These are phyloP conservation scores for Coemansia erecta DNA, from an alignment of 192 early-diverging fungal species.

Conservation along the genomic window DNA sequence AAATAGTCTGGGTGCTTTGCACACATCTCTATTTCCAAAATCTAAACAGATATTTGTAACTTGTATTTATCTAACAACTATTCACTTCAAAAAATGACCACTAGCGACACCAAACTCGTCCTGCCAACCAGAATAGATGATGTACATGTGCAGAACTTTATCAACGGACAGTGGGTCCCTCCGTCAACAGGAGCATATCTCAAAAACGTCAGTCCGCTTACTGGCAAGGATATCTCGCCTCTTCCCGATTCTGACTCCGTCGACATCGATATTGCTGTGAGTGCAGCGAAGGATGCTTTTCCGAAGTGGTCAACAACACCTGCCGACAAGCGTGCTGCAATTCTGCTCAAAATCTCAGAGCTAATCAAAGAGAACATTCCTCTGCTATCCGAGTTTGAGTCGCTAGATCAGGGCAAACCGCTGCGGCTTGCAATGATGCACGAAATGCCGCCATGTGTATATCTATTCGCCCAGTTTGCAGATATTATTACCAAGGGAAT, in stretches of 20 bases:
- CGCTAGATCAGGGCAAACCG: slow-evolving; percentile 76
- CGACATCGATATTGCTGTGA: slow-evolving; percentile 69
- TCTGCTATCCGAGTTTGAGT: slow-evolving; percentile 60
- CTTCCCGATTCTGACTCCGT: slow-evolving; percentile 60
- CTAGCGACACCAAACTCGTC: too few species aligned
- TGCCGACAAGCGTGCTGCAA: slow-evolving; percentile 39
- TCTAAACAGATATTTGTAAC: too few species aligned
- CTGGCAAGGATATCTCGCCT: slow-evolving; percentile 56
- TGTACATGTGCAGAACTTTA: slow-evolving; percentile 60
- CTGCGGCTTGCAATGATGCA: slow-evolving; percentile 55
- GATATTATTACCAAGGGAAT: slow-evolving; percentile 63
- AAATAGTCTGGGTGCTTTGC: background rate
- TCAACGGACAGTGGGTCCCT: slow-evolving; percentile 65
- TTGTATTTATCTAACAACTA: too few species aligned
- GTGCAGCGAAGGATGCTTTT: slow-evolving; percentile 65
- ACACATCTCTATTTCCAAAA: background rate
- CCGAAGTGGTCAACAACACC: slow-evolving; percentile 59
- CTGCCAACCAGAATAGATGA: slow-evolving; percentile 18
- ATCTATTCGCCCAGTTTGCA: slow-evolving; percentile 75
- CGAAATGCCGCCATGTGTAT: slow-evolving; percentile 64
- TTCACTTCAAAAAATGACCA: background rate
- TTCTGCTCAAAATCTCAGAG: slow-evolving; percentile 64
- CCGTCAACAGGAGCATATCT: slow-evolving; percentile 55
- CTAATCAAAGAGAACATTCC: slow-evolving; percentile 48
- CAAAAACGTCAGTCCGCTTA: slow-evolving; percentile 68